Evolutionary conservation across 495 filamentous ascomycete genomes (phyloP), one percentile per base, ranked within the genome.

Genomic region (Penicillium macrosclerotiorum): DNA sequence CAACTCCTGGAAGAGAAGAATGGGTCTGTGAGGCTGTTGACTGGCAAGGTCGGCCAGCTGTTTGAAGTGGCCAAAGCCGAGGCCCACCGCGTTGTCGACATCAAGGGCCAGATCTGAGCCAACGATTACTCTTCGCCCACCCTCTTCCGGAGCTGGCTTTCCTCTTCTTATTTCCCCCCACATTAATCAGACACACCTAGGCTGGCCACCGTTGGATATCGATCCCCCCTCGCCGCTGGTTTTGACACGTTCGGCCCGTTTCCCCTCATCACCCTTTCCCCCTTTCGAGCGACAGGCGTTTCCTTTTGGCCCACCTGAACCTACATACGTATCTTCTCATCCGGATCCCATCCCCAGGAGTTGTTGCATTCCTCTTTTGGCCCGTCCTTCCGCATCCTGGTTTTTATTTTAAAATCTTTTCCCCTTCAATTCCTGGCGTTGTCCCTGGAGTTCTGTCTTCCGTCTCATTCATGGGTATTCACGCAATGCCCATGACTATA

Each of bases 81-180:
- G 46, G 90, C 92, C 38, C 90, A 95, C 67, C 74, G 79, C 55
- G 83, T 84, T 58, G 84, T 96, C 73, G 92, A 97, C 68, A 93
- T 96, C 71, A 96, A 96, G 72, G 92, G 93, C 57, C 92, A 97
- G 65, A 91, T 95, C 54, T 95, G 80, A 87, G 54, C 31, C 24
- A 41, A 19, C 19, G n/a, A n/a, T n/a, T 30, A 14, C 18, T 40
- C 41, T n/a, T 37, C 18, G 4, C 12, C 4, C 23, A 29, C 25
- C 18, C 8, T 39, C 14, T 23, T 36, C 17, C 34, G 13, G 18
- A 34, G 19, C 9, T 7, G 1, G 12, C 43, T 25, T 39, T 34
- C 11, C 18, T n/a, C 42, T 41, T 27, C 2, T 42, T 17, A 18
- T 16, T 36, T 45, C 29, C 34, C 25, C 25, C 25, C 25, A 20